These are phyloP conservation scores for Kodamaea restingae DNA, from an alignment of 805 yeast species.

Conservation along the genomic window DNA sequence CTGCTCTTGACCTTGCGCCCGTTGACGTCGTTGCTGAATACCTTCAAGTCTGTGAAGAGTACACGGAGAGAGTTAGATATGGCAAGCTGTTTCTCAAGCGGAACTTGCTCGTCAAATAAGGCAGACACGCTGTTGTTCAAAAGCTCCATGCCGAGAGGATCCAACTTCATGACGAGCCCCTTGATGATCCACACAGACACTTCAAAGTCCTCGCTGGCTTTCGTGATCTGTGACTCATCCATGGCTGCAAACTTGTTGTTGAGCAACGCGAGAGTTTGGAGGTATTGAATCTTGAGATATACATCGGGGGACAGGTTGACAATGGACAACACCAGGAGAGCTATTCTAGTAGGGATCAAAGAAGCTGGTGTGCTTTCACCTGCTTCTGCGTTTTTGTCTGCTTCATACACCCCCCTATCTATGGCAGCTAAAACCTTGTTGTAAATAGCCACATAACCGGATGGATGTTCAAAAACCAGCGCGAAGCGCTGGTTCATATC, in stretches of 20 bases:
- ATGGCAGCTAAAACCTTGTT: constrained; percentile 49
- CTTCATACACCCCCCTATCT: constrained; percentile 34
- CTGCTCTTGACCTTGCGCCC: constrained; percentile 21
- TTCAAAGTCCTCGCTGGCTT: constrained; percentile 38
- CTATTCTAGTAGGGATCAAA: too few relatives aligned
- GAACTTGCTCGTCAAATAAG: constrained; percentile 18
- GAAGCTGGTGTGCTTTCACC: too few relatives aligned
- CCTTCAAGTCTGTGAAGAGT: constrained; percentile 61
- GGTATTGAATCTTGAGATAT: constrained; percentile 47
- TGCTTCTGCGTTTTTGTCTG: not conserved
- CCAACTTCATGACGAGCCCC: constrained; percentile 60
- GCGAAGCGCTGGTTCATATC: constrained; percentile 35
- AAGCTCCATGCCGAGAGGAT: constrained; percentile 28
- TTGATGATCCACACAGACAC: constrained; percentile 66
- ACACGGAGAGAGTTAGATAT: constrained; percentile 58
- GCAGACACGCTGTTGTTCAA: constrained; percentile 18
- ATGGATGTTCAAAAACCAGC: constrained; percentile 22
- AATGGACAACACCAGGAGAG: constrained; percentile 9
- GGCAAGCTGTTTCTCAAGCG: constrained; percentile 16
- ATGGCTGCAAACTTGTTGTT: constrained; percentile 40
- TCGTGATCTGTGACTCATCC: not conserved
- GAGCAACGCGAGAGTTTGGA: constrained; percentile 52
- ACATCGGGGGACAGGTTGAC: constrained; percentile 13
- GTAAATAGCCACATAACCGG: constrained; percentile 30
- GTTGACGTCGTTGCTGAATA: constrained; percentile 46